These are phyloP conservation scores for Kodamaea sagamina DNA, from an alignment of 805 yeast species.

Conservation along the genomic window DNA sequence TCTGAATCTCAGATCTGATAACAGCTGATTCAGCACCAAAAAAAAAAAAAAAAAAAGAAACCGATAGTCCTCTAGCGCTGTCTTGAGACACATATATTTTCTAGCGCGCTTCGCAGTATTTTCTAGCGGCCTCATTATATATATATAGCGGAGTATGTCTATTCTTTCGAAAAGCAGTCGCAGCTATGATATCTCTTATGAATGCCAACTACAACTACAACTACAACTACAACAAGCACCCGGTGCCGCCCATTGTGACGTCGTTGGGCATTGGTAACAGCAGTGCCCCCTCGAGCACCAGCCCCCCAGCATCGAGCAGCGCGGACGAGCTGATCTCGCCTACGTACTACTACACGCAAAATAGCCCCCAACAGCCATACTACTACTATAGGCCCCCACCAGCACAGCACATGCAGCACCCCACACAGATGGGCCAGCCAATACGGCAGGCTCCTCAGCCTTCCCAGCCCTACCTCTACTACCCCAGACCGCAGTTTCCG, in stretches of 20 bases:
- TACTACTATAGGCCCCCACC: slow-evolving; percentile 10
- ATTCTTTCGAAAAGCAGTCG: background rate
- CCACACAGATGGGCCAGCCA: background rate
- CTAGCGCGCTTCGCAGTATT: no score
- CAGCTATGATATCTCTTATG: slow-evolving; percentile 5
- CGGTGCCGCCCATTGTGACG: slow-evolving; percentile 10
- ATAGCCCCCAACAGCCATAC: slow-evolving; percentile 10
- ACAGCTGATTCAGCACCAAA: slow-evolving; percentile 11
- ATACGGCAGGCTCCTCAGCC: background rate
- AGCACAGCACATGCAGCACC: background rate
- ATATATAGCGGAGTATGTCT: background rate
- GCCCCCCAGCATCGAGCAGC: background rate
- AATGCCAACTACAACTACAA: slow-evolving; percentile 9
- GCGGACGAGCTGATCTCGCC: slow-evolving; percentile 8
- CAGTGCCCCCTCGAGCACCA: background rate
- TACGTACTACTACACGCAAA: slow-evolving; percentile 10
- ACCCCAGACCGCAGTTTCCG: slow-evolving; percentile 6
- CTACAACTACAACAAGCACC: slow-evolving; percentile 4
- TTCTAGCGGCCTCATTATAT: no score
- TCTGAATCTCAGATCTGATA: slow-evolving; percentile 10
- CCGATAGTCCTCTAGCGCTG: slow-evolving; percentile 4
- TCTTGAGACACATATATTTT: slow-evolving; percentile 1
- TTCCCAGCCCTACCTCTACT: slow-evolving; percentile 7
- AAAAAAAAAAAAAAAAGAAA: slow-evolving; percentile 1
- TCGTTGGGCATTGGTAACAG: background rate